Evolutionary conservation across 352 stramenopile genomes (phyloP).

Genomic region (Globisporangium canariense): DNA sequence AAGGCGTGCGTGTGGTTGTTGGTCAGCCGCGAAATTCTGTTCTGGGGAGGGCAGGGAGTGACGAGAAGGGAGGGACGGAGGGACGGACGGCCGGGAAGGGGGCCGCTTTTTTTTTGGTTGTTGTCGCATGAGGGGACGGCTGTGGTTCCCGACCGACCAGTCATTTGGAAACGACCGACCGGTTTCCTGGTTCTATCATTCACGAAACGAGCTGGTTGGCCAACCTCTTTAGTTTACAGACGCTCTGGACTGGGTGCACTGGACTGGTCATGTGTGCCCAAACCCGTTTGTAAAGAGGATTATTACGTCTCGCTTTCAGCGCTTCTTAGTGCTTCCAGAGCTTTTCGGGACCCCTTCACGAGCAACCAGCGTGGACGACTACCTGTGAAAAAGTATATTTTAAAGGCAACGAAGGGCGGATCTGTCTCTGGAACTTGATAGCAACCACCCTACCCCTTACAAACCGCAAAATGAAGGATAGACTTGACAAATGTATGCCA

Average conservation of each 20-base stretch:
- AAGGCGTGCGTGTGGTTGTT: conserved; percentile 24
- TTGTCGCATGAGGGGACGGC: conserved; percentile 1
- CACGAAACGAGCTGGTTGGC: no score
- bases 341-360: neutral
- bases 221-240: no score
- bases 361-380: conserved; percentile 2
- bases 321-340: no score
- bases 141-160: no score
- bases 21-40: conserved; percentile 28
- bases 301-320: no score
- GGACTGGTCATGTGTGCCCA: no score
- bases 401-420: conserved; percentile 2
- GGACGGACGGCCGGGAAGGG: no score
- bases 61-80: neutral
- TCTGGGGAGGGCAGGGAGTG: conserved; percentile 6
- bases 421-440: neutral
- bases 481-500: neutral
- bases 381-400: neutral
- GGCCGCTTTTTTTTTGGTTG: neutral
- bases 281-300: no score
- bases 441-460: neutral
- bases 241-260: no score
- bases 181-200: no score
- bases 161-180: no score
- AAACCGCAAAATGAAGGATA: neutral